Percentiles rank a stretch among this genome's conserved stretches.
Evolutionary conservation across 108 stramenopile genomes (phyloP).

Genomic region (Fragilariopsis cylindrus): DNA sequence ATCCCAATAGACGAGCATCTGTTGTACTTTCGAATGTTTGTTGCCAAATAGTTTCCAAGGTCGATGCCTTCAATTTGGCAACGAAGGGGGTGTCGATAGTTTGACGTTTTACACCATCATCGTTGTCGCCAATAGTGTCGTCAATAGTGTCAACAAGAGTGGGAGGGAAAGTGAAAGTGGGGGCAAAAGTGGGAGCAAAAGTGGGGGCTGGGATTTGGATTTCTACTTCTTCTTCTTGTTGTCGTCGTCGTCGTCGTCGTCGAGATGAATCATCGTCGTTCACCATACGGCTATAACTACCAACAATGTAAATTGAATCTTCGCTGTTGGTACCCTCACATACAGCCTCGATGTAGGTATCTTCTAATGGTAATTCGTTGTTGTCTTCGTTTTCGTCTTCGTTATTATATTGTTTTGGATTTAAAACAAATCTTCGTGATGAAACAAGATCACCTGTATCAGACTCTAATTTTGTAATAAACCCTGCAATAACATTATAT

Average conservation of each 20-base stretch:
- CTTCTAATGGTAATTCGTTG: not conserved
- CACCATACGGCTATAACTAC: conserved; percentile 11
- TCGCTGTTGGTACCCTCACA: conserved; percentile 7
- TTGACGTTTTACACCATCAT: not conserved
- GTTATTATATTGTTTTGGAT: not conserved
- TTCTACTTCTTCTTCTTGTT: not conserved
- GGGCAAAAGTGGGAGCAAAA: too few relatives aligned
- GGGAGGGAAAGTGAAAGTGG: not conserved
- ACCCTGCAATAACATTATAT: conserved; percentile 12
- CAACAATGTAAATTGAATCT: conserved; percentile 15
- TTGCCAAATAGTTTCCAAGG: conserved; percentile 29
- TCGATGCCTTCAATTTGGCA: conserved; percentile 21
- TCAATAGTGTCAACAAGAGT: not conserved
- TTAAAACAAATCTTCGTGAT: not conserved
- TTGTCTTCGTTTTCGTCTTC: not conserved
- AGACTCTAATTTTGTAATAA: conserved; percentile 27
- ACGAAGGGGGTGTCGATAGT: conserved; percentile 13
- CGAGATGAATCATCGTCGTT: not conserved
- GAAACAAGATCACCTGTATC: conserved; percentile 1
- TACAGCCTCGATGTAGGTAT: conserved; percentile 30
- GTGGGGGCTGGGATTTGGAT: too few relatives aligned
- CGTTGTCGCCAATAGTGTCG: not conserved
- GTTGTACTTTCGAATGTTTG: conserved; percentile 8
- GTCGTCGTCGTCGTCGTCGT: not conserved
- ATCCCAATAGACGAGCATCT: conserved; percentile 25